Evolutionary conservation across 441 rosid genomes (phyloP), one percentile per base, ranked within the genome.

Genomic region (Flueggea neowawraea): DNA sequence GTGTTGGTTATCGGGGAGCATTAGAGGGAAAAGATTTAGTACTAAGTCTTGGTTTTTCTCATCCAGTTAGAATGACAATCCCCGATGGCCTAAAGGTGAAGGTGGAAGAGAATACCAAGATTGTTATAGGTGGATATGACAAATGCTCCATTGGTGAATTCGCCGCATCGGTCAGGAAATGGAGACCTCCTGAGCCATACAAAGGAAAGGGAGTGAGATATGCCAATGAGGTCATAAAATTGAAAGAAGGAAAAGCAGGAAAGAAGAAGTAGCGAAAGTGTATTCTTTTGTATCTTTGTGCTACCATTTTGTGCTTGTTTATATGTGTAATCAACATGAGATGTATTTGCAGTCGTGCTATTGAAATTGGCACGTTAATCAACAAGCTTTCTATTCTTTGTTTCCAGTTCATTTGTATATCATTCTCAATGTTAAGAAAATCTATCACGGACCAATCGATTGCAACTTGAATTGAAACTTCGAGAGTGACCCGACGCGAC

Each of bases 181-280:
- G 96, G 96, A 90, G 98, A 57, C 97, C 98, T 11, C 96, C 98
- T 0, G 95, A 93, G 70, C 98, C 98, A 17, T 93, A 88, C 72
- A 93, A 88, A 70, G 97, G 96, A 52, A 93, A 93, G 76, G 98
- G 98, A 60, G 90, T 88, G 62, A 93, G 84, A 71, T 93, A 93
- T 70, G 88, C 78, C 0, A 82, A 87, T 65, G 98, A 93, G 80
- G 65, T 86, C 50, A 63, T 86, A 54, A 67, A 86, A 65, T 76
- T 87, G 71, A 93, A 93, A 81, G 97, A 85, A 73, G 95, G 97
- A 5, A 90, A 90, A 77, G 96, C 96, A 32, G 96, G 95, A 61
- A 93, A 90, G 81, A 93, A 90, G 84, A 85, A 87, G 82, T 88
- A 75, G 76, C 58, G 57, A 15, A 49, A 41, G 39, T 31, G 12